Conservation (phyloP, 768 basidiomycete genomes). For the Tylopilus sp. region DNA sequence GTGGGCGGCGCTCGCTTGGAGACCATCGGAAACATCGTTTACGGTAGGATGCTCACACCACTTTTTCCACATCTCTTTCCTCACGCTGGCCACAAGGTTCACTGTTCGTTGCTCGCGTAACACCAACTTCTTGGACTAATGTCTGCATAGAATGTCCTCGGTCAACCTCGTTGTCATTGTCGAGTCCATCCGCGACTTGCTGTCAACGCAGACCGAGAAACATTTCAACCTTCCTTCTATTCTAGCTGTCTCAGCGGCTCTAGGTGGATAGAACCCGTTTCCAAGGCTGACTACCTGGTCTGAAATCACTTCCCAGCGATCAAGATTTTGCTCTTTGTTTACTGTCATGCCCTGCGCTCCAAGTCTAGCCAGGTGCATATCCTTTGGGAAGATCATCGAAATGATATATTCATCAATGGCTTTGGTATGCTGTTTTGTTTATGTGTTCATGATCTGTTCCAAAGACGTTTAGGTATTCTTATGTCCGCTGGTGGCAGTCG, state of each 20-base stretch:
- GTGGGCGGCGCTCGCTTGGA: conserved; percentile 88
- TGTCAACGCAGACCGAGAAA: conserved; percentile 53
- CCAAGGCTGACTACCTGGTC: background rate
- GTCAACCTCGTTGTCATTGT: conserved; percentile 92
- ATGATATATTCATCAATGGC: conserved; percentile 83
- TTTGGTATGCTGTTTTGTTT: conserved; percentile 47
- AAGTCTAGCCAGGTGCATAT: conserved; percentile 89
- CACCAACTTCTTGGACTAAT: background rate
- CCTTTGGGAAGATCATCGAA: conserved; percentile 97
- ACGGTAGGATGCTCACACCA: conserved; percentile 44
- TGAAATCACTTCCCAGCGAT: conserved; percentile 48
- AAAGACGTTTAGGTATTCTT: conserved; percentile 55
- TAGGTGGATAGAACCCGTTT: conserved; percentile 41
- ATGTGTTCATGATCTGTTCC: background rate
- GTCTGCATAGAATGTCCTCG: conserved; percentile 67
- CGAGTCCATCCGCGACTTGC: conserved; percentile 73
- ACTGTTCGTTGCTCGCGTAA: conserved; percentile 32
- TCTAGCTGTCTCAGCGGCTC: conserved; percentile 76
- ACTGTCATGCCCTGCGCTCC: conserved; percentile 74
- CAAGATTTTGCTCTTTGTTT: conserved; percentile 84
- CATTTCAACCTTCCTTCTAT: conserved; percentile 79
- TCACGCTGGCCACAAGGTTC: conserved; percentile 38
- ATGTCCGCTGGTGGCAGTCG: conserved; percentile 84
- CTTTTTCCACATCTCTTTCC: background rate
- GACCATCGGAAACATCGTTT: conserved; percentile 86